A percentile compares a stretch with the other conserved stretches of the same genome.
phyloP scores from a whole-genome alignment of 2,329 filamentous ascomycete species.

The Didymella arachidicola region DNA sequence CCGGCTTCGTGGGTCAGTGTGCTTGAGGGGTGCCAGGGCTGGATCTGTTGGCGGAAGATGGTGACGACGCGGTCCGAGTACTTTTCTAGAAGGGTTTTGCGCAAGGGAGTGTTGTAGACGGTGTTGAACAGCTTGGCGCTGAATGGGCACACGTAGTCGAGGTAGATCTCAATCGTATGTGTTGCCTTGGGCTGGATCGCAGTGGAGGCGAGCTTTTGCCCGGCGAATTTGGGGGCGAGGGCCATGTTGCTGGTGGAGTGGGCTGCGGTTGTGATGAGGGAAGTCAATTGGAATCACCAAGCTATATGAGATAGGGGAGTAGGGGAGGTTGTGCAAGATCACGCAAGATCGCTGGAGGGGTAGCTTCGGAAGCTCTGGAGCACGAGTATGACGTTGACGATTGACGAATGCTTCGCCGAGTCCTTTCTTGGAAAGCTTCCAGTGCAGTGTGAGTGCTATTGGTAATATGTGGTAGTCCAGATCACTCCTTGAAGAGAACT shows the following conservation, averaged over 20 bases:
- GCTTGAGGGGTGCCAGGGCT: constrained; percentile 91
- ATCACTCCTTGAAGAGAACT: background rate
- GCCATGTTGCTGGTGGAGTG: constrained; percentile 63
- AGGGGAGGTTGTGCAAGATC: constrained; percentile 16
- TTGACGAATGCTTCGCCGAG: background rate
- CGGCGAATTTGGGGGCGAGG: constrained; percentile 78
- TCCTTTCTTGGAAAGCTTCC: background rate
- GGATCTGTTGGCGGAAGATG: constrained; percentile 89
- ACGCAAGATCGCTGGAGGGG: constrained; percentile 31
- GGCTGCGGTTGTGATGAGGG: too few relatives aligned
- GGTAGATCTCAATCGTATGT: constrained; percentile 67
- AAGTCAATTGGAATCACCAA: background rate
- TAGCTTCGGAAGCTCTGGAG: constrained; percentile 24
- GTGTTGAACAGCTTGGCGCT: constrained; percentile 79
- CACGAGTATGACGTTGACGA: constrained; percentile 31
- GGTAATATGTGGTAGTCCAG: background rate
- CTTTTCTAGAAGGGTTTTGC: constrained; percentile 70
- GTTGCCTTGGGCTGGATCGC: constrained; percentile 54
- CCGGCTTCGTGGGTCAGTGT: constrained; percentile 78
- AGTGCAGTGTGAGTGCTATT: background rate
- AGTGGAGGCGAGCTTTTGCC: constrained; percentile 68
- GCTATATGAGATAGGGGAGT: background rate
- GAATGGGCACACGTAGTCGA: constrained; percentile 92
- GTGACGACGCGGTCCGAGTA: constrained; percentile 71
- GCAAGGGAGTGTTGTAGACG: constrained; percentile 68